Conservation (phyloP, 2,329 filamentous ascomycete species). For the Diaporthe ilicicola region DNA sequence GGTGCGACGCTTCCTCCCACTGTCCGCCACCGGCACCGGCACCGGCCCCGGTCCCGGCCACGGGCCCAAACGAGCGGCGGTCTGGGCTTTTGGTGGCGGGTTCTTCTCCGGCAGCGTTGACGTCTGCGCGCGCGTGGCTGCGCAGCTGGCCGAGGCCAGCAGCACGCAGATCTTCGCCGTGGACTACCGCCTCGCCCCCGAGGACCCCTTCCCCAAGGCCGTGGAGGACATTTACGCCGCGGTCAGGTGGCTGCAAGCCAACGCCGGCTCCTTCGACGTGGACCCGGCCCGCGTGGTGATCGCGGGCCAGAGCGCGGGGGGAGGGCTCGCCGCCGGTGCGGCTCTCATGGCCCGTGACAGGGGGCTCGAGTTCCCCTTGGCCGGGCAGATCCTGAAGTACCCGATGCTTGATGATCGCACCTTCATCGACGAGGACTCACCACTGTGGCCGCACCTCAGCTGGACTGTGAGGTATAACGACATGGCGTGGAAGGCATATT, state of each 20-base stretch:
- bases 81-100: constrained; percentile 42
- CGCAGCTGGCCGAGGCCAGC: constrained; percentile 29
- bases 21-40: constrained; percentile 30
- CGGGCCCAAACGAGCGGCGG: constrained; percentile 24
- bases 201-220: constrained; percentile 53
- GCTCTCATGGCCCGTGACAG: constrained; percentile 52
- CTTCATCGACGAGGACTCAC: neutral
- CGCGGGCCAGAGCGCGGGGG: constrained; percentile 41
- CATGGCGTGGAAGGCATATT: neutral
- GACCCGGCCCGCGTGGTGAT: constrained; percentile 40
- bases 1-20: constrained; percentile 33
- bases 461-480: neutral
- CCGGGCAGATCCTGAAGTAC: constrained; percentile 45
- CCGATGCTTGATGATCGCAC: constrained; percentile 50
- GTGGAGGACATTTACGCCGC: constrained; percentile 50
- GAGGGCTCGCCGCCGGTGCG: constrained; percentile 37
- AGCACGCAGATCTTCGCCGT: constrained; percentile 45
- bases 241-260: constrained; percentile 45
- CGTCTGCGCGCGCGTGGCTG: constrained; percentile 31
- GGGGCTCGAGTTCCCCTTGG: constrained; percentile 40
- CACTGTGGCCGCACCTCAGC: neutral
- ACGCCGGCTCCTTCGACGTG: constrained; percentile 36
- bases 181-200: constrained; percentile 59
- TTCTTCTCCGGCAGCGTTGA: constrained; percentile 37
- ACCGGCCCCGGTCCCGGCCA: neutral